Conservation (phyloP, 371 early-diverging fungal species). For the Syncephalastrum monosporum region DNA sequence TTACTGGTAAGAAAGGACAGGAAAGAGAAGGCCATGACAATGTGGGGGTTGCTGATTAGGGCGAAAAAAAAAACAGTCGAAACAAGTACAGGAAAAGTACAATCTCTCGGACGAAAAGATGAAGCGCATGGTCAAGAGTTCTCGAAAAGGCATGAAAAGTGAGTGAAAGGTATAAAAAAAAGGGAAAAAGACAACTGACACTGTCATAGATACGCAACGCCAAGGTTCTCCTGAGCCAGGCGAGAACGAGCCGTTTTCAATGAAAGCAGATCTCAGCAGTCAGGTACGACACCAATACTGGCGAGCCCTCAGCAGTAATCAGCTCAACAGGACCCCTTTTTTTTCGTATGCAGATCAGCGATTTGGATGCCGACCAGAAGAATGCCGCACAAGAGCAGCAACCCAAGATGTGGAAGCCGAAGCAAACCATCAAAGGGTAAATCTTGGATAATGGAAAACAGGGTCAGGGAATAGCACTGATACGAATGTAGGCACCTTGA, state of each 20-base stretch:
- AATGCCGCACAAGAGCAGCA: constrained; percentile 15
- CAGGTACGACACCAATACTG: too few relatives aligned
- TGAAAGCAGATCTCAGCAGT: too few relatives aligned
- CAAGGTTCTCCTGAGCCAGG: too few relatives aligned
- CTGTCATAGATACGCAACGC: too few relatives aligned
- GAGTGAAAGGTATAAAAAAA: constrained; percentile 4
- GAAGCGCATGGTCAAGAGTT: constrained; percentile 52
- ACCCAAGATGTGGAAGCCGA: constrained; percentile 60
- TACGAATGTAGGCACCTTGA: constrained; percentile 74
- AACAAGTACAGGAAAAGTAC: constrained; percentile 60
- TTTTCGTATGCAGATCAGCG: constrained; percentile 17
- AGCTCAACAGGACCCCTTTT: too few relatives aligned
- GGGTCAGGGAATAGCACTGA: neutral
- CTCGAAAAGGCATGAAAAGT: constrained; percentile 38
- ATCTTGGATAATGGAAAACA: neutral
- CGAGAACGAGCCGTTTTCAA: too few relatives aligned
- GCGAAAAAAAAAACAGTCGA: constrained; percentile 30
- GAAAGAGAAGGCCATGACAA: too few relatives aligned
- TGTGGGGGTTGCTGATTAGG: constrained; percentile 4
- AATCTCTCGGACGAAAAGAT: constrained; percentile 62
- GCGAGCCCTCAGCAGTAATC: too few relatives aligned
- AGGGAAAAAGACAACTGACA: neutral
- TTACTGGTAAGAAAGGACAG: constrained; percentile 9
- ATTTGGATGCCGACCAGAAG: constrained; percentile 21
- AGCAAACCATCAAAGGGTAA: constrained; percentile 63